Base-by-base conservation (phyloP, 768 basidiomycete genomes). In the Suillus hirtellus region DNA sequence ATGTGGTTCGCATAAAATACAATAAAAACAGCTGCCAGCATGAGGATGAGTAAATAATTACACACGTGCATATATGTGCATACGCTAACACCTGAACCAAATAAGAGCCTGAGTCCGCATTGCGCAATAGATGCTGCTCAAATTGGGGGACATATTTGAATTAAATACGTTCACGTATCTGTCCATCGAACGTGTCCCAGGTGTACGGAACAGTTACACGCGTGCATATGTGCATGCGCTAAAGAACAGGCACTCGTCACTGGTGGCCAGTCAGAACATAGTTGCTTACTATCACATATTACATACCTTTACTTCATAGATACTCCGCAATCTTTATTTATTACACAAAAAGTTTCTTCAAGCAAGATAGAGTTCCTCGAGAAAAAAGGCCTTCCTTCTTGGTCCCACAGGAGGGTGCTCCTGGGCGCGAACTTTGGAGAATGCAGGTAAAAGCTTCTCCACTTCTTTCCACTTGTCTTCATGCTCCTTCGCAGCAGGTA, bases 391-490 rank as follows among this genome's bases (percentile, higher is more conserved):
- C 11, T 58, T 58, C 40, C 56, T 42, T 42, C 56, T 58, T 42
- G 56, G 40, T 17, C 56, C 56, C 10, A 58, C 56, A 27, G 56
- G 24, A 19, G 17, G 38, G 38, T 58, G 56, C 4, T 58, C 56
- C 38, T 58, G 56, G 6, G 56, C 56, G 40, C 56, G 56, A 58
- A 58, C 56, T 42, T 58, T 58, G 24, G 40, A 58, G 24, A 58
- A 42, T 31, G 40, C 56, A 19, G 56, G 56, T 27, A 58, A 58
- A 42, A 58, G 56, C 11, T 21, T 42, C 27, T 58, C 56, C n/a
- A 42, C 56, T 27, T 58, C 56, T 58, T 58, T 58, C 56, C 56
- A 58, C 56, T 40, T 58, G 31, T 27, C 40, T 42, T 58, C 56
- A 4, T 58, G 24, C 17, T 58, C 56, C 24, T 58, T 58, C 56